A percentile compares a stretch with the other conserved stretches of the same genome.
phyloP scores from a whole-genome alignment of 805 yeast species.

The Candida ponderosae region DNA sequence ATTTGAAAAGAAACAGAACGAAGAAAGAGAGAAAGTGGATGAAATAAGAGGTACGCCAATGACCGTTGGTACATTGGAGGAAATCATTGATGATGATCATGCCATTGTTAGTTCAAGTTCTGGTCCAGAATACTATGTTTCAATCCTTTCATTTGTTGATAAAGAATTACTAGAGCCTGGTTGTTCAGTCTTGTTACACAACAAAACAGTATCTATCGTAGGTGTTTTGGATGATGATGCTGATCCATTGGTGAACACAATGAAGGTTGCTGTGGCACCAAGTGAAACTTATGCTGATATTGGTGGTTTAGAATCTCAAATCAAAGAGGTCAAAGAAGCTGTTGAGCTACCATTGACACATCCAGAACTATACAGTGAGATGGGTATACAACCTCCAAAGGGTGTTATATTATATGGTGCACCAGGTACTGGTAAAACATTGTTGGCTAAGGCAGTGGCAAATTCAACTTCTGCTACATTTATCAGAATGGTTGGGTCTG shows the following conservation, averaged over 20 bases:
- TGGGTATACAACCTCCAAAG: constrained; percentile 98
- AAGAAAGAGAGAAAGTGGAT: constrained; percentile 91
- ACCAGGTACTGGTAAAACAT: constrained; percentile 96
- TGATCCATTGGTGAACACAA: constrained; percentile 95
- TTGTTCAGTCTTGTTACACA: constrained; percentile 90
- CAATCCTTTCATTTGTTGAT: constrained; percentile 93
- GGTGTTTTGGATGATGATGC: constrained; percentile 98
- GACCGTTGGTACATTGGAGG: constrained; percentile 94
- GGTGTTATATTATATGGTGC: constrained; percentile 97
- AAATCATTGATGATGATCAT: constrained; percentile 96
- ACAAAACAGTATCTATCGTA: constrained; percentile 91
- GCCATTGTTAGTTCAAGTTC: constrained; percentile 95
- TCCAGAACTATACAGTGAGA: constrained; percentile 94
- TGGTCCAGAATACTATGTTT: constrained; percentile 96
- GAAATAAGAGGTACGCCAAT: constrained; percentile 94
- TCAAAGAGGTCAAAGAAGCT: constrained; percentile 96
- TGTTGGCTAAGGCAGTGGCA: constrained; percentile 96
- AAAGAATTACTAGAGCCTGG: constrained; percentile 95
- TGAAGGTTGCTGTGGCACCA: constrained; percentile 97
- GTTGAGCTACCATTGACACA: constrained; percentile 94
- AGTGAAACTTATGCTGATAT: constrained; percentile 94
- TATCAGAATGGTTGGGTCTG: constrained; percentile 93
- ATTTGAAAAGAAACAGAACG: constrained; percentile 92
- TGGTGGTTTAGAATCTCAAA: constrained; percentile 93
- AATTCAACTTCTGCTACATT: constrained; percentile 96